Evolutionary conservation across 306 rosid genomes (phyloP).

Genomic region (Urtica urens): DNA sequence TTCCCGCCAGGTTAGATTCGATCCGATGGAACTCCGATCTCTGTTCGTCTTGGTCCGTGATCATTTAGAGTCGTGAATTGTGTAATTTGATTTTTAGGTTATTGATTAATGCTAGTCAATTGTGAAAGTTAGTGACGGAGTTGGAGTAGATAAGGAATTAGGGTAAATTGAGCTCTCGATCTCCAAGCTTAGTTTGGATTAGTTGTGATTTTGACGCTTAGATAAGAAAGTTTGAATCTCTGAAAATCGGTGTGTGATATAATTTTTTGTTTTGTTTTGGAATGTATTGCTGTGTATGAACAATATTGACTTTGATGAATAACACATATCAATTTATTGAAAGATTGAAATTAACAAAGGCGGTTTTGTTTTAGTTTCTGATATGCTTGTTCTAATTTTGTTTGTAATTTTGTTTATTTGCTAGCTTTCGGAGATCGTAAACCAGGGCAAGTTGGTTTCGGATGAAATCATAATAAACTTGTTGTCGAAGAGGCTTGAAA

Average conservation of each 20-base stretch:
- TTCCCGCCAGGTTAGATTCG: slow-evolving; percentile 38
- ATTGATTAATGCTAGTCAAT: too few relatives aligned
- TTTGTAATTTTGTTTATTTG: slow-evolving; percentile 10
- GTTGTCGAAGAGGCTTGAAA: slow-evolving; percentile 70
- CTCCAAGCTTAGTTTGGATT: background rate
- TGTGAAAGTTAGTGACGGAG: too few relatives aligned
- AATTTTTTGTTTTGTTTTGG: background rate
- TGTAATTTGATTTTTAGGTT: too few relatives aligned
- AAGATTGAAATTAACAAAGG: background rate
- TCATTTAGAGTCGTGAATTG: too few relatives aligned
- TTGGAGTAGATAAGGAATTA: too few relatives aligned
- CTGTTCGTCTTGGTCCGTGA: too few relatives aligned
- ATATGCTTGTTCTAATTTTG: background rate
- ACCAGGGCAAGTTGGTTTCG: slow-evolving; percentile 81
- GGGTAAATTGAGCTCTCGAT: too few relatives aligned
- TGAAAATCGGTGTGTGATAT: background rate
- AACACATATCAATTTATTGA: background rate
- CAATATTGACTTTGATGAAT: background rate
- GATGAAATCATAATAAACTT: slow-evolving; percentile 77
- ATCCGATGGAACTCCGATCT: background rate
- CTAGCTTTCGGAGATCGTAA: slow-evolving; percentile 84
- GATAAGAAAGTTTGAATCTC: background rate
- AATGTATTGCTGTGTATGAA: background rate
- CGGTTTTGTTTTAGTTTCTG: background rate
- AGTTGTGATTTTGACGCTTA: background rate